Evolutionary conservation across 2,329 filamentous ascomycete genomes (phyloP).

Genomic region (Xylaria sp.): DNA sequence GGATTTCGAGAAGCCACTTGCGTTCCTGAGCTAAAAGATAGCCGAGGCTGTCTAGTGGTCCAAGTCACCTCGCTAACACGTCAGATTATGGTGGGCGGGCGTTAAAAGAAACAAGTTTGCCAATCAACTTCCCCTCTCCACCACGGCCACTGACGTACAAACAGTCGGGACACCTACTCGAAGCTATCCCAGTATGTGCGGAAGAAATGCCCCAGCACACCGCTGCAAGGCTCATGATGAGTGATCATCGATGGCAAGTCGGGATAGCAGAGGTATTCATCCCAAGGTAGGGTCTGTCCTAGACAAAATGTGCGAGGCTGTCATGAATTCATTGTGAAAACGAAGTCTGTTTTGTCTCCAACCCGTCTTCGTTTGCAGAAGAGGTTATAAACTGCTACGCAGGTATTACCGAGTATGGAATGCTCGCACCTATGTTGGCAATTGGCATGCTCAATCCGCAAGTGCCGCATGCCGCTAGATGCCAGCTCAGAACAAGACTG

Average conservation of each 20-base stretch:
- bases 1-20: conserved; percentile 30
- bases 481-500: not conserved
- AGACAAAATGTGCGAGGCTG: not conserved
- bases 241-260: conserved; percentile 1
- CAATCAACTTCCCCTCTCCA: conserved; percentile 12
- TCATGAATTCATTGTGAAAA: conserved; percentile 8
- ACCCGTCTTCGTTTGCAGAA: conserved; percentile 1
- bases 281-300: not conserved
- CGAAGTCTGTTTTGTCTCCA: not conserved
- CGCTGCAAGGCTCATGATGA: conserved; percentile 3
- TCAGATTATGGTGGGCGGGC: conserved; percentile 32
- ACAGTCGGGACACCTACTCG: conserved; percentile 2
- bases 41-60: conserved; percentile 22
- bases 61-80: conserved; percentile 32
- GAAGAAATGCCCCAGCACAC: conserved; percentile 4
- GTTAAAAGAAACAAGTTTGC: conserved; percentile 8
- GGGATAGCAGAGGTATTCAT: not conserved
- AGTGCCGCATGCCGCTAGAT: conserved; percentile 10
- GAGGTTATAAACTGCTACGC: not conserved
- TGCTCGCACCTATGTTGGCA: conserved; percentile 18
- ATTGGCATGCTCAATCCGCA: conserved; percentile 22
- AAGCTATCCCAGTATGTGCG: conserved; percentile 8
- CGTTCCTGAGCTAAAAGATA: conserved; percentile 25
- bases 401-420: conserved; percentile 3
- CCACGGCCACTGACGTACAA: conserved; percentile 19